Percentiles rank a stretch among this genome's conserved stretches.
phyloP scores from a whole-genome alignment of 2,329 filamentous ascomycete genomes.

The Fusarium marasasianum region DNA sequence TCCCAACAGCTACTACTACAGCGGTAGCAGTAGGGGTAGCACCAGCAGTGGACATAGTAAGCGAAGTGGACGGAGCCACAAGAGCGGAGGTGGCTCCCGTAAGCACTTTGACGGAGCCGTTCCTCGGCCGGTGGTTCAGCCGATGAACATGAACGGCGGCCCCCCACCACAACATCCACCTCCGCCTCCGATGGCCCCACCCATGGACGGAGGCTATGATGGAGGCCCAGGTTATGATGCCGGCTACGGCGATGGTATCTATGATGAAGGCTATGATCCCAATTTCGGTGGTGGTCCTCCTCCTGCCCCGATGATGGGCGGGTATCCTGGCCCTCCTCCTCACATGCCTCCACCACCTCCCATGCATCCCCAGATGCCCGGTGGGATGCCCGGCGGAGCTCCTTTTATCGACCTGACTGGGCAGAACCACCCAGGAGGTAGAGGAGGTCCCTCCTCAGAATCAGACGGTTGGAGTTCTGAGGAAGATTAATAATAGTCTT shows the following conservation, averaged over 20 bases:
- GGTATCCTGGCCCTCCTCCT: slow-evolving; percentile 7
- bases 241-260: slow-evolving; percentile 25
- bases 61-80: slow-evolving; percentile 33
- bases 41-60: slow-evolving; percentile 29
- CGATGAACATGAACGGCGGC: slow-evolving; percentile 26
- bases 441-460: slow-evolving; percentile 5
- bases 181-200: slow-evolving; percentile 24
- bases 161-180: slow-evolving; percentile 22
- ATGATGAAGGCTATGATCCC: slow-evolving; percentile 20
- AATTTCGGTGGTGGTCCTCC: slow-evolving; percentile 23
- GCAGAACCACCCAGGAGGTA: slow-evolving; percentile 27
- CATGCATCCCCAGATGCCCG: slow-evolving; percentile 24
- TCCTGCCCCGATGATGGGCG: slow-evolving; percentile 14
- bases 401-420: slow-evolving; percentile 40
- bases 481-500: neutral
- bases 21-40: slow-evolving; percentile 26
- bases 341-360: slow-evolving; percentile 30
- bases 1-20: slow-evolving; percentile 27
- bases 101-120: slow-evolving; percentile 41
- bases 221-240: slow-evolving; percentile 3
- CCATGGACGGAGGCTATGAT: slow-evolving; percentile 34
- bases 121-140: slow-evolving; percentile 26
- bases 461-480: slow-evolving; percentile 13
- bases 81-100: slow-evolving; percentile 23
- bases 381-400: slow-evolving; percentile 24